Conservation (phyloP, 352 stramenopile genomes). For the Globisporangium emineosum region DNA sequence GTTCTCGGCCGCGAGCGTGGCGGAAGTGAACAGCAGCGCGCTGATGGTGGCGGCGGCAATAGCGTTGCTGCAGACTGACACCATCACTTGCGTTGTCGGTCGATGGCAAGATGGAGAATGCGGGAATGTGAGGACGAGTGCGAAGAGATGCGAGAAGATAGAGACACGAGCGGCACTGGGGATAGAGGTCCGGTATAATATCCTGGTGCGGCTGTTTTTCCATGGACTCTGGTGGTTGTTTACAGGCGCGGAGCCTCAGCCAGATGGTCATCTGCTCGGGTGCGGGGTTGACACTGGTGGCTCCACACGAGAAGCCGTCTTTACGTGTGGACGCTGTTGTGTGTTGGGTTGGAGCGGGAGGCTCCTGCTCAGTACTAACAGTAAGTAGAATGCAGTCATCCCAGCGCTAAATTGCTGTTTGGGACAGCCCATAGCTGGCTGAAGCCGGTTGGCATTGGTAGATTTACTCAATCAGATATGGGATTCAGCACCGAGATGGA, state of each 20-base stretch:
- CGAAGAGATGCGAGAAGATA: neutral
- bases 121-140: neutral
- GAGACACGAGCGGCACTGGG: neutral
- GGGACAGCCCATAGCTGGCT: neutral
- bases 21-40: neutral
- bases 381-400: too few species aligned
- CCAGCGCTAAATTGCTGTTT: too few species aligned
- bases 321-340: neutral
- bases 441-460: neutral
- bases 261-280: neutral
- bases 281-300: neutral
- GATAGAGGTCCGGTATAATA: neutral
- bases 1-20: slow-evolving; percentile 10
- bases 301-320: neutral
- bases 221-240: neutral
- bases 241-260: too few species aligned
- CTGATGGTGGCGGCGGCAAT: neutral
- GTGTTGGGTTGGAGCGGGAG: too few species aligned
- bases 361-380: too few species aligned
- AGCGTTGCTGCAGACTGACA: neutral
- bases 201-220: neutral
- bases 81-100: neutral
- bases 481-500: too few species aligned
- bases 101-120: neutral
- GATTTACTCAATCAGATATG: too few species aligned